Evolutionary conservation across 768 basidiomycete species (phyloP), one percentile per base, ranked within the genome.

Genomic region (Pholiota molesta): DNA sequence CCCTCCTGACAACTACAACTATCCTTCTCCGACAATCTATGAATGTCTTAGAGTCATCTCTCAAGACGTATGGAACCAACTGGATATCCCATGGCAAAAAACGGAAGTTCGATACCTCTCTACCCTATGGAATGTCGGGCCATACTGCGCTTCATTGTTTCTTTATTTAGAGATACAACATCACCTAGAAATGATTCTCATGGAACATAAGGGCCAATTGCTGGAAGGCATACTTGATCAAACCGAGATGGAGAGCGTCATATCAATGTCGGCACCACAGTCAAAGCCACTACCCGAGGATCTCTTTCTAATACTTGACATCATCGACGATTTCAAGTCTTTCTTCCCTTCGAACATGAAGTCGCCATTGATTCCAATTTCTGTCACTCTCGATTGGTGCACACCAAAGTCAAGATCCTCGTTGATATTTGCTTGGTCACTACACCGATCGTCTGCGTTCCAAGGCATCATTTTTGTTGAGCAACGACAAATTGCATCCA

Each of bases 401-500:
- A 85, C 90, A 8, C 91, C 89, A 94, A 95, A 72, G 73, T 96
- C 49, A 78, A 77, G 52, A 77, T 76, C 3, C 82, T 96, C 37
- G 78, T 88, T 16, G 82, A 87, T 19, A 75, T 89, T 79, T 96
- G 26, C 74, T 84, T 33, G 77, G 77, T 35, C 80, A 87, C 68
- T 74, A 83, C 54, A 81, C 81, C 73, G 57, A 19, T 64, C 45
- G 17, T 66, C 80, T 14, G 69, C 73, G 2, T 93, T 95, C 69
- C 93, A 94, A 67, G 86, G 86, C 19, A 95, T 96, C 63, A 80
- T 96, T 47, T 97, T 97, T 71, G 93, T 94, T 17, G 87, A 94
- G 62, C 92, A 94, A 69, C 84, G 94, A 10, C 92, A 94, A 65
- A 81, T 90, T 16, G 94, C 94, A 2, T 77, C 83, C 17, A 86